Evolutionary conservation across 1,284 basidiomycete species (phyloP).

Genomic region (Crocinoboletus sp.): DNA sequence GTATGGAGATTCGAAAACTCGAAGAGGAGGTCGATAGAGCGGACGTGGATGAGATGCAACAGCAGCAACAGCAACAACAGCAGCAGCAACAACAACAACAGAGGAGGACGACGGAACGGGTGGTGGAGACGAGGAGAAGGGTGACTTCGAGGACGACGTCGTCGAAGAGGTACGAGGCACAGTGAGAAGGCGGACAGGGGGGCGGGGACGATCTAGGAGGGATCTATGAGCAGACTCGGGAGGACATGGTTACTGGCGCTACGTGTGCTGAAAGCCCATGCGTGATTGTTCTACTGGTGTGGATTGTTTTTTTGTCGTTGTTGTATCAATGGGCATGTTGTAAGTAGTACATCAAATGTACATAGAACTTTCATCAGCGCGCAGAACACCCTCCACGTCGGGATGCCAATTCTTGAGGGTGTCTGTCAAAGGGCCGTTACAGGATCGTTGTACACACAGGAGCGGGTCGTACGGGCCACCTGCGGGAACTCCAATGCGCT

Average conservation of each 20-base stretch:
- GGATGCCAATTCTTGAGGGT: not conserved
- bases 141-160: conserved; percentile 43
- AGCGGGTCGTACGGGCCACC: no score
- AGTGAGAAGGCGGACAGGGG: conserved; percentile 29
- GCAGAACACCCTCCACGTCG: not conserved
- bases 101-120: conserved; percentile 55
- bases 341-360: conserved; percentile 5
- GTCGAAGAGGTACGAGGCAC: conserved; percentile 63
- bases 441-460: not conserved
- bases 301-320: no score
- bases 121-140: conserved; percentile 46
- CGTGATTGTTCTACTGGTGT: not conserved
- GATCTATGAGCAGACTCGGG: not conserved
- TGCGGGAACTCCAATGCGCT: no score
- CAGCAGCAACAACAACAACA: conserved; percentile 20
- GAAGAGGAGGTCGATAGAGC: conserved; percentile 50
- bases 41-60: not conserved
- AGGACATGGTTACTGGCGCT: not conserved
- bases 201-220: not conserved
- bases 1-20: conserved; percentile 82
- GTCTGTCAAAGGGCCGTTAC: not conserved
- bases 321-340: not conserved
- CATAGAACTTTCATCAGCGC: not conserved
- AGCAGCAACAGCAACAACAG: conserved; percentile 20
- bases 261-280: not conserved